These are phyloP conservation scores for Venturia asperata DNA, from an alignment of 2,329 filamentous ascomycete genomes.

Conservation along the genomic window DNA sequence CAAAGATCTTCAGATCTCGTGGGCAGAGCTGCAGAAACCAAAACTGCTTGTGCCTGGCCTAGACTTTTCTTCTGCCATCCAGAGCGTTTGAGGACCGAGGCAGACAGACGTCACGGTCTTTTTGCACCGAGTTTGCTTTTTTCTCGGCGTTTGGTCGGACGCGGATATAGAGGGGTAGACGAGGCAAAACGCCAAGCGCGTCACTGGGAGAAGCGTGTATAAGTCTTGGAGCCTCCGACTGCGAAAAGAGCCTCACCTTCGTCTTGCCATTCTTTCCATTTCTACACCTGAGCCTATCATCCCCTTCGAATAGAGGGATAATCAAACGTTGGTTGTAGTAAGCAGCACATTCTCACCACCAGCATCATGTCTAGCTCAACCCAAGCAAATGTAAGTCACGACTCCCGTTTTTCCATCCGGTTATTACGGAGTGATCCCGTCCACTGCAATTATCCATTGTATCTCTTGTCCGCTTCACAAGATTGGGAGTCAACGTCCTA, in stretches of 20 bases:
- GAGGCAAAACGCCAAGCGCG: neutral
- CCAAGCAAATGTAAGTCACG: neutral
- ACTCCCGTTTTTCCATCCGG: neutral
- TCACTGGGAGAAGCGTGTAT: too few species aligned
- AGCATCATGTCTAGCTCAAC: neutral
- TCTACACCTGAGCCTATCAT: too few species aligned
- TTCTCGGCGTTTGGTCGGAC: neutral
- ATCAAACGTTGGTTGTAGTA: neutral
- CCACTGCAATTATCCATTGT: neutral
- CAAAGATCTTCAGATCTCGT: too few species aligned
- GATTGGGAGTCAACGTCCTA: neutral
- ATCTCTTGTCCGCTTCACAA: neutral
- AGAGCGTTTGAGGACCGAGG: neutral
- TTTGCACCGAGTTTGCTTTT: too few species aligned
- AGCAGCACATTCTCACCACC: neutral
- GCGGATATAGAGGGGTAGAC: neutral
- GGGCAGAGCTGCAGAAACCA: too few species aligned
- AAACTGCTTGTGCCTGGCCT: too few species aligned
- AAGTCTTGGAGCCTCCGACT: too few species aligned
- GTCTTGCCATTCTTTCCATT: too few species aligned
- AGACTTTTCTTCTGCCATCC: too few species aligned
- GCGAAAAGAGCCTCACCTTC: too few species aligned
- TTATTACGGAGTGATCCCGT: neutral
- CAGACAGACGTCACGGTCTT: neutral
- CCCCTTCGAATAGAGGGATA: too few species aligned